Evolutionary conservation across 805 yeast species (phyloP).

Genomic region (Candida montana): DNA sequence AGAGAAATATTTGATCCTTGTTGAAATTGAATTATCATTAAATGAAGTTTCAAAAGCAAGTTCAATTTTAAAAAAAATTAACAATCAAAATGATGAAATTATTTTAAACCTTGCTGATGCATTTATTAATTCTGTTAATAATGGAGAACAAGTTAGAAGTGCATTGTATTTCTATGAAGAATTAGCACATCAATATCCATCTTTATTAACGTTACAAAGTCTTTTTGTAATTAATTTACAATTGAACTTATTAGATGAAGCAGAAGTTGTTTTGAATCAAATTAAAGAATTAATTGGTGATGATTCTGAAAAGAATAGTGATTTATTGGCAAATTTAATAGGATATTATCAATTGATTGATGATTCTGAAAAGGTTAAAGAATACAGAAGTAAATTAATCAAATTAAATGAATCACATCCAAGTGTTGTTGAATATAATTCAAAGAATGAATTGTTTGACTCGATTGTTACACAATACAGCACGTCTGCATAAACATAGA

Average conservation of each 20-base stretch:
- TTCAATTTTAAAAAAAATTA: slow-evolving; percentile 41
- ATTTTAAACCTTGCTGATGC: slow-evolving; percentile 76
- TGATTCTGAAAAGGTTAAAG: slow-evolving; percentile 26
- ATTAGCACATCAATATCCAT: slow-evolving; percentile 52
- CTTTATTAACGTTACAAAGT: slow-evolving; percentile 47
- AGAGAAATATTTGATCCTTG: slow-evolving; percentile 37
- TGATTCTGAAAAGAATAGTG: slow-evolving; percentile 39
- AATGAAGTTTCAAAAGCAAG: slow-evolving; percentile 30
- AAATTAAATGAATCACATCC: slow-evolving; percentile 51
- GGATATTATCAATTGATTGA: slow-evolving; percentile 57
- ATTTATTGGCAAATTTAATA: slow-evolving; percentile 60
- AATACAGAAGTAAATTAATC: slow-evolving; percentile 42
- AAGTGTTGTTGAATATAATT: slow-evolving; percentile 50
- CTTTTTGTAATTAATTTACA: slow-evolving; percentile 74
- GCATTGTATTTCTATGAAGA: slow-evolving; percentile 75
- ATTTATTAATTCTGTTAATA: slow-evolving; percentile 47
- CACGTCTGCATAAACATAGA: slow-evolving; percentile 10
- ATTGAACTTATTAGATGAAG: slow-evolving; percentile 77
- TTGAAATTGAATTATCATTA: slow-evolving; percentile 36
- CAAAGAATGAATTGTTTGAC: slow-evolving; percentile 62
- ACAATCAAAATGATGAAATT: slow-evolving; percentile 64
- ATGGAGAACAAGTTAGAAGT: slow-evolving; percentile 36
- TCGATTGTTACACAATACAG: slow-evolving; percentile 57
- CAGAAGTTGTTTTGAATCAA: slow-evolving; percentile 54
- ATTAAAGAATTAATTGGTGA: slow-evolving; percentile 37